A percentile compares a stretch with the other conserved stretches of the same genome.
phyloP scores from a whole-genome alignment of 2,329 filamentous ascomycete genomes.

The Ceratocystis lukuohia region DNA sequence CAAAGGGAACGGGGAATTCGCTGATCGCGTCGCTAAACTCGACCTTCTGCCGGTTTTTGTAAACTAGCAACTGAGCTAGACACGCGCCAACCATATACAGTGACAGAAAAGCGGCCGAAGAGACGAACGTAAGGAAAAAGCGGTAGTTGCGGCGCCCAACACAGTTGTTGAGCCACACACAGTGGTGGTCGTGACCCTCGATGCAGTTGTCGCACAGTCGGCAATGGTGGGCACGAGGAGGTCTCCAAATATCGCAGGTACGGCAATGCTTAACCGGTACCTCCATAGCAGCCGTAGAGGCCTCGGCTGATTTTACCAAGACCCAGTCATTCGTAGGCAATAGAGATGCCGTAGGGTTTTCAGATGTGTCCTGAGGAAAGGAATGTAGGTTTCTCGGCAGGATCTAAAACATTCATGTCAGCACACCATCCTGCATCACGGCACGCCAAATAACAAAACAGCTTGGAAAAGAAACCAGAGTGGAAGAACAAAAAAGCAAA shows the following conservation, averaged over 20 bases:
- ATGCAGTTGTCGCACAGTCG: conserved; percentile 94
- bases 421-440: neutral
- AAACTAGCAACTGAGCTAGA: conserved; percentile 67
- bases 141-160: conserved; percentile 94
- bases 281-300: conserved; percentile 76
- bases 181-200: conserved; percentile 95
- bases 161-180: conserved; percentile 98
- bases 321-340: conserved; percentile 90
- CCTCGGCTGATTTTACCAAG: conserved; percentile 68
- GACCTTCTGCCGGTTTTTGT: conserved; percentile 48
- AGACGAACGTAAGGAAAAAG: conserved; percentile 90
- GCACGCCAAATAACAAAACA: neutral
- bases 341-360: conserved; percentile 68
- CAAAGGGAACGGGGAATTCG: conserved; percentile 67
- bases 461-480: too few relatives aligned
- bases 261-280: conserved; percentile 97
- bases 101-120: conserved; percentile 60
- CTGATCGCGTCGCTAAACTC: conserved; percentile 56
- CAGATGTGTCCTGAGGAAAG: conserved; percentile 62
- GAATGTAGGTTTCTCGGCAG: conserved; percentile 82
- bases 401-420: conserved; percentile 42
- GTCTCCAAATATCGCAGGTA: conserved; percentile 94
- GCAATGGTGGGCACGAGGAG: conserved; percentile 89
- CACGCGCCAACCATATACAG: conserved; percentile 64
- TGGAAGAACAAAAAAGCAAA: neutral